These are phyloP conservation scores for Globisporangium alternatum DNA, from an alignment of 352 stramenopile genomes.

Conservation along the genomic window DNA sequence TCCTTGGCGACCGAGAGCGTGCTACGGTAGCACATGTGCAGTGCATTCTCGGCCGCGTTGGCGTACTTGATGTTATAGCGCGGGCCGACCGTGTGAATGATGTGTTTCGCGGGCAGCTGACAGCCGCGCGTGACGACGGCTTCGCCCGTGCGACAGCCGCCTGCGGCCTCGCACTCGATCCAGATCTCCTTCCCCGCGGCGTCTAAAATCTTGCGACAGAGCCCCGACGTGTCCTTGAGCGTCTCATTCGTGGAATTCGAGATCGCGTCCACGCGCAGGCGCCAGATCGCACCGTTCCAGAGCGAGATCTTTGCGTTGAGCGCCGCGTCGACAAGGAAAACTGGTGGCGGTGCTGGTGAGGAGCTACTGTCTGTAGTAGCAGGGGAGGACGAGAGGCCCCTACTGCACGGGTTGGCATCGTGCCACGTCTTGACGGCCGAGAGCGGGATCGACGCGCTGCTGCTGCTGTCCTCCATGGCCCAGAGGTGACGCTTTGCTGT, in stretches of 20 bases:
- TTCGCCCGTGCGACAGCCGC: slow-evolving; percentile 75
- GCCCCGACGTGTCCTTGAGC: slow-evolving; percentile 58
- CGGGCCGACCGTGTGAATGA: slow-evolving; percentile 85
- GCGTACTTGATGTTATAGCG: slow-evolving; percentile 78
- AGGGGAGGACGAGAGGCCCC: slow-evolving; percentile 8
- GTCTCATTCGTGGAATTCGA: slow-evolving; percentile 78
- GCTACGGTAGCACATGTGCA: slow-evolving; percentile 80
- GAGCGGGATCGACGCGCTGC: slow-evolving; percentile 4
- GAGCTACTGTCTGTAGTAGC: slow-evolving; percentile 16
- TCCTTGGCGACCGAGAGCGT: slow-evolving; percentile 65
- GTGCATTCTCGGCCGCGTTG: slow-evolving; percentile 75
- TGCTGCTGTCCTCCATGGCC: slow-evolving; percentile 3
- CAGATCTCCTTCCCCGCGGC: slow-evolving; percentile 70
- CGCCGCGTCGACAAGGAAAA: slow-evolving; percentile 22
- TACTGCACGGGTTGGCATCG: slow-evolving; percentile 8
- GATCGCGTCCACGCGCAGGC: slow-evolving; percentile 63
- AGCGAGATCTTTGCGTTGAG: slow-evolving; percentile 58
- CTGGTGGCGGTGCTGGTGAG: not conserved
- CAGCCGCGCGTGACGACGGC: slow-evolving; percentile 82
- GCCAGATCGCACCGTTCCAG: slow-evolving; percentile 55
- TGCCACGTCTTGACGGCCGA: slow-evolving; percentile 10
- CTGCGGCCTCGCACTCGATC: slow-evolving; percentile 62
- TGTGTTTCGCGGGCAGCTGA: slow-evolving; percentile 50
- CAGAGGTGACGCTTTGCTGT: not conserved
- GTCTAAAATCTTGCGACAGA: slow-evolving; percentile 61